Evolutionary conservation across 139 green algal species (phyloP), one percentile per base, ranked within the genome.

Genomic region (Chlamydomonas sp.): DNA sequence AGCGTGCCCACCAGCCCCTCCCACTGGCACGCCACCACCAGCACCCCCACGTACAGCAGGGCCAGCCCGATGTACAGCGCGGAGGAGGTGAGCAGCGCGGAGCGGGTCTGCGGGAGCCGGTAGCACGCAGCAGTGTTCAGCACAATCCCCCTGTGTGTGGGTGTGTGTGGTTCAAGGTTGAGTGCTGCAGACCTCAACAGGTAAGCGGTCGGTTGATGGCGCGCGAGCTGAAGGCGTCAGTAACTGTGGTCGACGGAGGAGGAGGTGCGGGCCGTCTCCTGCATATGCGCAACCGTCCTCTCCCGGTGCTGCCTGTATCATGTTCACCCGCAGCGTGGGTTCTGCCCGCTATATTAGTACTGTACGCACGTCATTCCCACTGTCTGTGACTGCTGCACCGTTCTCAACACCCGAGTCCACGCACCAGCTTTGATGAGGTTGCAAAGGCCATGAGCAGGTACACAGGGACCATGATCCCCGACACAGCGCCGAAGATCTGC

Each of bases 401-500:
- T 6, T 60, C 31, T 61, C 7, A 16, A 78, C 31, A 60, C 31
- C 73, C 5, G 31, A 6, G 8, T 78, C 73, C 4, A 58, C 80
- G 3, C 67, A 85, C 80, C 66, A 85, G 14, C 66, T 77, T 85
- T 12, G 66, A 9, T 12, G 3, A 59, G 5, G 80, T n/a, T 66
- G 77, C 67, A 67, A 85, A 85, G 0, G 80, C 80, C 66, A 85
- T 58, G 66, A 85, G 2, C 12, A 17, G 57, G 67, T 85, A 85
- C n/a, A 85, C 68, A 0, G 67, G 67, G 1, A 85, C 80, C 80
- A 85, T 85, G 57, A 85, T 1, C 6, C 66, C 80, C 1, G 80
- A 85, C 57, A 20, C 77, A 18, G 15, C 80, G 57, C 49, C 57
- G 59, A 85, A 85, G 3, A 77, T 31, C 15, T 49, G 7, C 6